phyloP scores from a whole-genome alignment of 2,329 filamentous ascomycete species.

The Scorias spongiosa region DNA sequence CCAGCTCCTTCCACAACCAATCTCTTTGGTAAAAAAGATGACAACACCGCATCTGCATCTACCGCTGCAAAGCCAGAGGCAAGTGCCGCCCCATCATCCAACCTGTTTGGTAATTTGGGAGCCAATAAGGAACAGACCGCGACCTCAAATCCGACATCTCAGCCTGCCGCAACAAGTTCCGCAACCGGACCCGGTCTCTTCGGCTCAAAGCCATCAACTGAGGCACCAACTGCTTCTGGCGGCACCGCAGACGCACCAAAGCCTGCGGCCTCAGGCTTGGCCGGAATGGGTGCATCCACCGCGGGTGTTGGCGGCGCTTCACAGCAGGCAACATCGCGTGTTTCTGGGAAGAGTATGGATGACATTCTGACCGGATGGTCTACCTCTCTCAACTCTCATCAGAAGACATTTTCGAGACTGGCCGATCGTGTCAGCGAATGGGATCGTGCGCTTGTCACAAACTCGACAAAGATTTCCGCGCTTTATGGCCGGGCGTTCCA shows the following conservation, averaged over 20 bases:
- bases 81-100: not conserved
- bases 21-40: not conserved
- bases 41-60: not conserved
- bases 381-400: conserved; percentile 84
- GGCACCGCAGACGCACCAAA: not conserved
- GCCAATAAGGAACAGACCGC: not conserved
- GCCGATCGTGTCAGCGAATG: conserved; percentile 75
- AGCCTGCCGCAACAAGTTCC: not conserved
- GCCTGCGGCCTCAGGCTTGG: not conserved
- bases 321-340: conserved; percentile 49
- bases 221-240: not conserved
- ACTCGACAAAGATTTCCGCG: conserved; percentile 87
- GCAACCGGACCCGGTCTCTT: not conserved
- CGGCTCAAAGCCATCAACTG: not conserved
- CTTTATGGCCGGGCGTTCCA: conserved; percentile 85
- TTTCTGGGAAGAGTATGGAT: conserved; percentile 98
- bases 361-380: conserved; percentile 97
- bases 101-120: not conserved
- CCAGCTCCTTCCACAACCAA: not conserved
- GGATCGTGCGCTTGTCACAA: conserved; percentile 86
- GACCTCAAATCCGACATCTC: not conserved
- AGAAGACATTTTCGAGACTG: conserved; percentile 89
- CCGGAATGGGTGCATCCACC: conserved; percentile 2
- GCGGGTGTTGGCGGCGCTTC: not conserved
- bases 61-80: not conserved